phyloP scores from a whole-genome alignment of 176 grass and related monocot genomes.

The Ensete ventricosum region DNA sequence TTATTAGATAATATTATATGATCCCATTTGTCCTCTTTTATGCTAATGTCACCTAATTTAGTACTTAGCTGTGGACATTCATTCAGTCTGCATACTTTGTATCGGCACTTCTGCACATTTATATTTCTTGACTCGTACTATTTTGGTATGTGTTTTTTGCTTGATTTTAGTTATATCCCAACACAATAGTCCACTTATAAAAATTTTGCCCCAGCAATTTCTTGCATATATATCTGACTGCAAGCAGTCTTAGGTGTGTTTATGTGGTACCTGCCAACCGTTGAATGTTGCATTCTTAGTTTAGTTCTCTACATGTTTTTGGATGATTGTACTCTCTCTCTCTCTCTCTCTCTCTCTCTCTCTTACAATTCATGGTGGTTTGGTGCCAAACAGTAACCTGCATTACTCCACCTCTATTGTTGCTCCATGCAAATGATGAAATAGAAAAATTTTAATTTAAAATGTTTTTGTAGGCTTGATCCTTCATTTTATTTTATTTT shows the following conservation, averaged over 20 bases:
- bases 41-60: background rate
- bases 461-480: background rate
- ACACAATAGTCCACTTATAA: no score
- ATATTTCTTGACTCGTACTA: background rate
- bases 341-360: no score
- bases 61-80: background rate
- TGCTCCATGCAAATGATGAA: background rate
- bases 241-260: background rate
- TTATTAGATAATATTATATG: no score
- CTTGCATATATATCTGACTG: background rate
- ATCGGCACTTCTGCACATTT: background rate
- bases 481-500: constrained; percentile 4
- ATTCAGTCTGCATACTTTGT: background rate
- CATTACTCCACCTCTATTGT: background rate
- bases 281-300: background rate
- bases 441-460: background rate
- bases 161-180: no score
- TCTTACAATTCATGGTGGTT: no score
- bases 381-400: background rate
- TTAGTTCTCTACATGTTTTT: background rate
- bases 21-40: background rate
- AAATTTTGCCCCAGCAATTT: background rate
- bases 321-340: no score
- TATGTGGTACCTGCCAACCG: background rate
- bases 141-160: background rate